A percentile compares a stretch with the other conserved stretches of the same genome.
phyloP scores from a whole-genome alignment of 2,329 filamentous ascomycete species.

The Allantophomopsis lycopodina region DNA sequence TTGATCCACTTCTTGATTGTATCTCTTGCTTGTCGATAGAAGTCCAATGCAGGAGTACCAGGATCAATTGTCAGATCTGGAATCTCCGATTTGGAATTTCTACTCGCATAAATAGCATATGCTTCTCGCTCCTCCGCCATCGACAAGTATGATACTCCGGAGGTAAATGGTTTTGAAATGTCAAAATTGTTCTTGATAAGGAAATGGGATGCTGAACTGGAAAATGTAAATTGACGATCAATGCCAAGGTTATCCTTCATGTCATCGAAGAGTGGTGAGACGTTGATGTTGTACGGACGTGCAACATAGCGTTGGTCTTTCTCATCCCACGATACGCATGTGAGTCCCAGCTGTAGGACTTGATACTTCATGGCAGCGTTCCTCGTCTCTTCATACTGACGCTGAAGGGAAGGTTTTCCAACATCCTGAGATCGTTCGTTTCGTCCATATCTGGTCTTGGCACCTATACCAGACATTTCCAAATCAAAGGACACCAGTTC shows the following conservation, averaged over 20 bases:
- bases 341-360: constrained; percentile 53
- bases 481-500: constrained; percentile 52
- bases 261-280: constrained; percentile 38
- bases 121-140: constrained; percentile 33
- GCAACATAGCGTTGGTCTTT: constrained; percentile 33
- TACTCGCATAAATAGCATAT: too few species aligned
- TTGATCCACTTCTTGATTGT: constrained; percentile 13
- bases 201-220: constrained; percentile 39
- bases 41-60: constrained; percentile 10
- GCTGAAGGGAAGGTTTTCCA: constrained; percentile 36
- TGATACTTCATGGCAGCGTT: constrained; percentile 46
- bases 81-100: constrained; percentile 3
- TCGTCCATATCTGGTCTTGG: constrained; percentile 16
- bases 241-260: constrained; percentile 31
- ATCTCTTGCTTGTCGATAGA: constrained; percentile 10
- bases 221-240: constrained; percentile 39
- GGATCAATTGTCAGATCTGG: constrained; percentile 11
- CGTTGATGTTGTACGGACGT: constrained; percentile 49
- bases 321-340: constrained; percentile 40
- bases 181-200: constrained; percentile 42
- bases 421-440: constrained; percentile 16
- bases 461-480: constrained; percentile 49
- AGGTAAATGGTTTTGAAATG: constrained; percentile 37
- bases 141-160: constrained; percentile 49
- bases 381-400: constrained; percentile 46